Conservation (phyloP, 306 rosid species). For the Urtica urens region DNA sequence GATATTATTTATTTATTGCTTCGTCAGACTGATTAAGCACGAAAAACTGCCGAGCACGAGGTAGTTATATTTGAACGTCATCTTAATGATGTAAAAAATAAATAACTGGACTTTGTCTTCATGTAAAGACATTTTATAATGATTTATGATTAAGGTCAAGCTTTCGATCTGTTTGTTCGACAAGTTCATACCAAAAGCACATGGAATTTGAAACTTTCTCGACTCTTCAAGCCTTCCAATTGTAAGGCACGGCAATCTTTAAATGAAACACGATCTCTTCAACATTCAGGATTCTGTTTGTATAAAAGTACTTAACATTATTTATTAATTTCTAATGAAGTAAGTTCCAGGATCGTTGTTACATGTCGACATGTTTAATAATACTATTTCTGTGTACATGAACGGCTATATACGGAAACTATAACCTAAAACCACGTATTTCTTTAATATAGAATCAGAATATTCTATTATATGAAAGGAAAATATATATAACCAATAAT, state of each 20-base stretch:
- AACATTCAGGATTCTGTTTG: neutral
- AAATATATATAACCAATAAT: no score
- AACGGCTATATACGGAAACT: no score
- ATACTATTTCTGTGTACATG: no score
- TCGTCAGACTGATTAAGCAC: neutral
- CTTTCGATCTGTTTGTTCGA: neutral
- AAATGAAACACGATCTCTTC: no score
- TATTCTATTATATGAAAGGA: no score
- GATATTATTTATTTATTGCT: neutral
- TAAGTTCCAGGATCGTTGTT: no score
- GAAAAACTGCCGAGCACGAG: neutral
- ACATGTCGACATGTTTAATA: no score
- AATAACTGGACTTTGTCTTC: slow-evolving; percentile 1
- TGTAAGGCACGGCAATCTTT: no score
- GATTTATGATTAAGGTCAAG: neutral
- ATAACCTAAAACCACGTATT: no score
- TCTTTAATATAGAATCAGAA: no score
- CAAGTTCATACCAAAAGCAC: neutral
- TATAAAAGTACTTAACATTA: neutral
- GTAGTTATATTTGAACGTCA: neutral
- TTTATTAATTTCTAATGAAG: no score
- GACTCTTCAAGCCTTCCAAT: neutral
- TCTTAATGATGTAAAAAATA: neutral
- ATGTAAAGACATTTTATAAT: neutral
- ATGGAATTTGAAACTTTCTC: neutral